Percentiles rank a stretch among this genome's conserved stretches.
These are phyloP conservation scores for Testicularia cyperi DNA, from an alignment of 1,284 basidiomycete genomes.

Conservation along the genomic window DNA sequence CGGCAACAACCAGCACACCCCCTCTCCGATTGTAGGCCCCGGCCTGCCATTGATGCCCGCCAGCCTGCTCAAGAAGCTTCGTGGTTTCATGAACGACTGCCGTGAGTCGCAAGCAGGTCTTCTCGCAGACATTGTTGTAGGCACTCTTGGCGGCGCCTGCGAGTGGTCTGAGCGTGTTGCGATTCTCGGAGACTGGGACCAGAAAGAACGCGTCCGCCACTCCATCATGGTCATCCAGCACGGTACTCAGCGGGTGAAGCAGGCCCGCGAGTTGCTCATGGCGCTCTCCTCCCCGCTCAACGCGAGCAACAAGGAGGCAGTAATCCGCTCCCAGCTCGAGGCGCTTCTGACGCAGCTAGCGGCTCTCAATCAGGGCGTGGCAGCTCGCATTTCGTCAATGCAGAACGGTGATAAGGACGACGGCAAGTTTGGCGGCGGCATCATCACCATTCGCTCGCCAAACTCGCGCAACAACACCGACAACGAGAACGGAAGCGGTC, in stretches of 20 bases:
- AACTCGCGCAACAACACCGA: conserved; percentile 24
- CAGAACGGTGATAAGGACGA: conserved; percentile 25
- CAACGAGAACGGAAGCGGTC: conserved; percentile 28
- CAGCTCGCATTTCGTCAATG: conserved; percentile 46
- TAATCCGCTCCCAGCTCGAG: conserved; percentile 55
- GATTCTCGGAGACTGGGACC: conserved; percentile 51
- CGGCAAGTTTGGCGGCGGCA: conserved; percentile 27
- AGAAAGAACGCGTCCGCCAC: conserved; percentile 41
- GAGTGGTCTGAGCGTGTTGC: conserved; percentile 53
- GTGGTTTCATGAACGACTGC: conserved; percentile 45
- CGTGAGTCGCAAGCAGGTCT: conserved; percentile 42
- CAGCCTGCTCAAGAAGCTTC: conserved; percentile 43
- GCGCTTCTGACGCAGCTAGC: conserved; percentile 52
- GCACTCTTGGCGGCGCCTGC: conserved; percentile 56
- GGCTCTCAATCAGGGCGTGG: conserved; percentile 46
- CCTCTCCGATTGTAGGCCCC: conserved; percentile 32
- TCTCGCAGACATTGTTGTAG: conserved; percentile 54
- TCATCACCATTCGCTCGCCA: conserved; percentile 46
- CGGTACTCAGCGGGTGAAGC: conserved; percentile 46
- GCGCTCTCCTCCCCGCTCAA: conserved; percentile 51
- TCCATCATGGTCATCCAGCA: conserved; percentile 44
- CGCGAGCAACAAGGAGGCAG: conserved; percentile 42
- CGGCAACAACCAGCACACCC: conserved; percentile 6
- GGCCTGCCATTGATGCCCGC: conserved; percentile 53
- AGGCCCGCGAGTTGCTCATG: conserved; percentile 49